Evolutionary conservation across 139 green algal species (phyloP).

Genomic region (Astrephomene gubernaculifera): DNA sequence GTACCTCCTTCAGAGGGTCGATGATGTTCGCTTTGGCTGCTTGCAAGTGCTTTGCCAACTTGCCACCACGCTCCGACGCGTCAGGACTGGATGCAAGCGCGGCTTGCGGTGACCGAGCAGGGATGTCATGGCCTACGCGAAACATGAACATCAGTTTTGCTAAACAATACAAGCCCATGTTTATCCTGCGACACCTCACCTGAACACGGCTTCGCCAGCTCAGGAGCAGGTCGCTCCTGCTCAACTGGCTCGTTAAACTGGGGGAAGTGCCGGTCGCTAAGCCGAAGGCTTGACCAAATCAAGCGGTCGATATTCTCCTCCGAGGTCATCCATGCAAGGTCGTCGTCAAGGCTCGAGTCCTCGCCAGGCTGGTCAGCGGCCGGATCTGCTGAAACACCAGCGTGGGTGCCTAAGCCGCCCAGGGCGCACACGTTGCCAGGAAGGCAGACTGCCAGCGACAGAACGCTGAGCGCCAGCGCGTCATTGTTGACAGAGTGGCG

Average conservation of each 20-base stretch:
- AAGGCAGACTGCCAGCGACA: slow-evolving; percentile 7
- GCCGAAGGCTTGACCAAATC: background rate
- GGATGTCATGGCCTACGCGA: no score
- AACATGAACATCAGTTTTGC: no score
- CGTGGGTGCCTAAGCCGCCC: no score
- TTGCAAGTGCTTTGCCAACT: background rate
- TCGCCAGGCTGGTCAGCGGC: background rate
- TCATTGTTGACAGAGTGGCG: slow-evolving; percentile 32
- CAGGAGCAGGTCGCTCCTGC: no score
- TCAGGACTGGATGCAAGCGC: no score
- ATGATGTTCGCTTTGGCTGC: slow-evolving; percentile 11
- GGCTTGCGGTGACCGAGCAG: no score
- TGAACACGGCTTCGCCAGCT: no score
- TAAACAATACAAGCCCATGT: no score
- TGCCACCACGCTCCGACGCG: no score
- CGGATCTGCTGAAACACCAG: no score
- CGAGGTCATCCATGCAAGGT: slow-evolving; percentile 8
- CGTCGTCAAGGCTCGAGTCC: background rate
- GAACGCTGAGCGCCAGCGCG: slow-evolving; percentile 6
- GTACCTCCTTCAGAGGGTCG: slow-evolving; percentile 23
- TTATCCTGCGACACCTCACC: no score
- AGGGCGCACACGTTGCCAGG: background rate
- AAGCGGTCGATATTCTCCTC: background rate
- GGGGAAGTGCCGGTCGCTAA: slow-evolving; percentile 26
- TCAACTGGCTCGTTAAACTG: background rate